Evolutionary conservation across 2,329 filamentous ascomycete species (phyloP), one percentile per base, ranked within the genome.

Genomic region (Sporothrix curviconia): DNA sequence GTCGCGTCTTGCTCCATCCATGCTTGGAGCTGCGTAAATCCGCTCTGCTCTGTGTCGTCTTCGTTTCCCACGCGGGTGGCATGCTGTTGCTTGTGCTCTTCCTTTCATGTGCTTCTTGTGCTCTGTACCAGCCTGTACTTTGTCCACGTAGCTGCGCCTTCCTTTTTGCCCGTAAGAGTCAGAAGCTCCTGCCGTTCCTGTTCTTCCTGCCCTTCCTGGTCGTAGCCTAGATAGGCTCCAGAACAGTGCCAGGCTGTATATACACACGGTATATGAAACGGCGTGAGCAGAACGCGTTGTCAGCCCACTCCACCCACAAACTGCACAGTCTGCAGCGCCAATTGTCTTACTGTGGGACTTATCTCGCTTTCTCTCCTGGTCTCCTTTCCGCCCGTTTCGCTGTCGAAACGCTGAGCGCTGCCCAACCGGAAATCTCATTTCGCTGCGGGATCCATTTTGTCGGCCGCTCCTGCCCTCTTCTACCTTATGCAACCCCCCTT

Each of bases 401-500:
- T 42, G 8, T 55, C n/a, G 17, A 50, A 11, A 22, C 28, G 43
- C 43, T 39, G 19, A 57, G 52, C 49, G 54, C 60, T 60, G 57
- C 61, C 58, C 61, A 59, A 63, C 61, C 44, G 59, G 57, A 62
- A 60, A 62, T 55, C 58, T 62, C 60, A 62, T 62, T 60, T 62
- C 55, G 53, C 50, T 32, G 39, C 19, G 9, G 50, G 58, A 51
- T 50, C 61, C 61, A 63, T 55, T 60, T 51, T 47, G 51, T 51
- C 52, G 54, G 58, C 34, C 56, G 58, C 56, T 58, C 56, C 43
- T 61, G 56, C 57, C 61, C 34, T 51, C 49, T 51, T 56, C 55
- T 28, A 51, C 50, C 59, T 59, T 53, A 58, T 56, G 47, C 57
- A 57, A 37, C 55, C 59, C 46, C 42, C 54, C 32, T 56, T 50